Evolutionary conservation across 1,284 basidiomycete species (phyloP), one percentile per base, ranked within the genome.

Genomic region (Tilletia setariae): DNA sequence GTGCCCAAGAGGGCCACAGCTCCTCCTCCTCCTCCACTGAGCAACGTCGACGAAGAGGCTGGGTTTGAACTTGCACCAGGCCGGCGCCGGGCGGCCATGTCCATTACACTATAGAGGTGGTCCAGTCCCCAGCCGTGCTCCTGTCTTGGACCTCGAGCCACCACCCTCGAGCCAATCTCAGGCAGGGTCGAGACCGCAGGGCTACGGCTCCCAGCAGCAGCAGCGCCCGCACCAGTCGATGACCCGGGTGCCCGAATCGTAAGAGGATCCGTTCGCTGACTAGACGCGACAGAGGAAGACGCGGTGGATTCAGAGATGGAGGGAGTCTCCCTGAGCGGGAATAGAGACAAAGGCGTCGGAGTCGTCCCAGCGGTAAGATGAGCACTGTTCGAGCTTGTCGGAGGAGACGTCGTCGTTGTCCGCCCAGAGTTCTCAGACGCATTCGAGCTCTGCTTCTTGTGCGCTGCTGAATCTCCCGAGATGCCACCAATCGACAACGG

Each of bases 61-160:
- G 8, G 11, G 16, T 25, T 49, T 49, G 51, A 11, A 21, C 51
- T 23, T 40, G 23, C 62, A 32, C 15, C 28, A 40, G 62, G 62
- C 9, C 62, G 62, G 32, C 44, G 44, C 21, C 75, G 73, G 9
- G 76, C 74, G 0, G 77, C 78, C 1, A 74, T 74, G 42, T 79
- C 77, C 30, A 77, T 75, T 23, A 79, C 68, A 1, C 76, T 74
- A 67, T 77, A 78, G 28, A 79, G 72, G 35, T 77, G 74, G 40
- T 70, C 70, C 2, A 79, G 68, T 2, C 74, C 75, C 2, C 70
- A 70, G 35, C 78, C 76, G 65, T 72, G 40, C 35, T 40, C 35
- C 11, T 40, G 6, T 11, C 35, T 40, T 11, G 35, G 35, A 40
- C 35, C 35, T 40, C 35, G 35, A 11, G 35, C 35, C 6, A 40